Conservation (phyloP, 345 rosid genomes). For the Lumnitzera racemosa region DNA sequence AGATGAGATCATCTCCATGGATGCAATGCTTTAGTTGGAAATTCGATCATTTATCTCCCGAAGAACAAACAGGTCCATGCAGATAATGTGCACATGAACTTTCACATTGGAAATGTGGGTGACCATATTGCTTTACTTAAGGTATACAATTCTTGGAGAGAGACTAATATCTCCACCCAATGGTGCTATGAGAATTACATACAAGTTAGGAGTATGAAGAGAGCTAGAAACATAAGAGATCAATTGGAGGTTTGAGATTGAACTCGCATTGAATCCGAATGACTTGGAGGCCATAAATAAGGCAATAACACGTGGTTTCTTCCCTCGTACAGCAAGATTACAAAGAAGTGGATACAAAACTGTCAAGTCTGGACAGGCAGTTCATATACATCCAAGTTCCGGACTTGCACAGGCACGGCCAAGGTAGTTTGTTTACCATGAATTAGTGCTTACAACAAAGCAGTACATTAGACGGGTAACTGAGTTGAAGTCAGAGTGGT, state of each 20-base stretch:
- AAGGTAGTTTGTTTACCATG: conserved; percentile 90
- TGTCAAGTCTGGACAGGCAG: conserved; percentile 90
- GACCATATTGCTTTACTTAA: conserved; percentile 88
- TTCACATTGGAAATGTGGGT: conserved; percentile 85
- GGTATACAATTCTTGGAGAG: conserved; percentile 95
- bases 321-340: conserved; percentile 76
- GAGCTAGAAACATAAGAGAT: conserved; percentile 90
- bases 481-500: conserved; percentile 96
- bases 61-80: conserved; percentile 98
- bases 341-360: conserved; percentile 87
- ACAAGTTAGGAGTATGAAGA: conserved; percentile 97
- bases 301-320: conserved; percentile 80
- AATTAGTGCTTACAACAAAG: conserved; percentile 84
- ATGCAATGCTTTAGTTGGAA: conserved; percentile 92
- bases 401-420: conserved; percentile 89
- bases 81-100: conserved; percentile 88
- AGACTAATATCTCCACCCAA: conserved; percentile 86
- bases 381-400: conserved; percentile 87
- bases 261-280: conserved; percentile 44
- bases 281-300: conserved; percentile 72
- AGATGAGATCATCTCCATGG: conserved; percentile 76
- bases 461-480: conserved; percentile 94
- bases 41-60: conserved; percentile 90
- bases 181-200: conserved; percentile 99
- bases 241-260: conserved; percentile 97